These are phyloP conservation scores for Colletotrichum zoysiae DNA, from an alignment of 2,329 filamentous ascomycete species.

Conservation along the genomic window DNA sequence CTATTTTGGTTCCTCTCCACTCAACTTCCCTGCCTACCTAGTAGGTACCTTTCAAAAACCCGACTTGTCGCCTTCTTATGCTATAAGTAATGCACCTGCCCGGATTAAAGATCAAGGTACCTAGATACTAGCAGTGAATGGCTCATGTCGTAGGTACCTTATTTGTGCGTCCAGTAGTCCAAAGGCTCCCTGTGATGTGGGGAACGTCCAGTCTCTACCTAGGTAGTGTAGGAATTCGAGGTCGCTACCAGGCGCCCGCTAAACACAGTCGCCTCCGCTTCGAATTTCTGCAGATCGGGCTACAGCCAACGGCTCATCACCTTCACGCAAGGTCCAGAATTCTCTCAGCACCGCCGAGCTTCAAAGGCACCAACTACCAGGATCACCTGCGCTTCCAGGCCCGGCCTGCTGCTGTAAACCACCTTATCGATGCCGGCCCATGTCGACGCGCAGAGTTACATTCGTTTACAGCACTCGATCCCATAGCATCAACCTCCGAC, in stretches of 20 bases:
- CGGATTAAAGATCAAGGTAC: background rate
- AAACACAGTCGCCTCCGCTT: constrained; percentile 21
- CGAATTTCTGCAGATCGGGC: constrained; percentile 25
- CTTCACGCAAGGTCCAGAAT: constrained; percentile 20
- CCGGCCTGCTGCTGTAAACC: constrained; percentile 27
- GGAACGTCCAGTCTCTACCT: background rate
- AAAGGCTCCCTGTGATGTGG: constrained; percentile 16
- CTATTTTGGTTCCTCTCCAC: background rate
- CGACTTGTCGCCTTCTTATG: background rate
- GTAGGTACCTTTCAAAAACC: background rate
- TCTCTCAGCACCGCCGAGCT: constrained; percentile 26
- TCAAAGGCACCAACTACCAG: constrained; percentile 3
- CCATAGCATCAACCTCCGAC: constrained; percentile 55
- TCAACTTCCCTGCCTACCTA: background rate
- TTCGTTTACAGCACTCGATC: constrained; percentile 54
- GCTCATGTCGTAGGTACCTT: background rate
- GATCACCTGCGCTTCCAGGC: constrained; percentile 20
- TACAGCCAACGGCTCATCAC: constrained; percentile 28
- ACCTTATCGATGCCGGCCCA: constrained; percentile 56
- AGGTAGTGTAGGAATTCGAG: constrained; percentile 3
- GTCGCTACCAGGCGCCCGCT: constrained; percentile 18
- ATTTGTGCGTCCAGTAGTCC: background rate
- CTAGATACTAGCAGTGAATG: background rate
- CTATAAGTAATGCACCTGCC: background rate
- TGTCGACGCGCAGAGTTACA: constrained; percentile 51